Conservation (phyloP, 768 basidiomycete species). For the Polyporus arcularius region DNA sequence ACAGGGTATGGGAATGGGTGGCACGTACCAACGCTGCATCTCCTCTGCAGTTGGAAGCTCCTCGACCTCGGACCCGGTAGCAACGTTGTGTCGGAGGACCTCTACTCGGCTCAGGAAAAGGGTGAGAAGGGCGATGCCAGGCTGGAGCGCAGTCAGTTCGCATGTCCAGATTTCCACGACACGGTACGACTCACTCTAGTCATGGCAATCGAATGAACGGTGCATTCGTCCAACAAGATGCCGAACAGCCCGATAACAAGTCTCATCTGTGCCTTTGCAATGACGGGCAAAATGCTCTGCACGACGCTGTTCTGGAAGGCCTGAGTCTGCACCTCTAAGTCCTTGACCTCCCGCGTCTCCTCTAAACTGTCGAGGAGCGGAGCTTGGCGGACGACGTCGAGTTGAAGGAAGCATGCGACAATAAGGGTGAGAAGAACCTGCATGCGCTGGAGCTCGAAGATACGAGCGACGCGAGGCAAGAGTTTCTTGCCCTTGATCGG, state of each 20-base stretch:
- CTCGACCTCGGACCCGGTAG: constrained; percentile 36
- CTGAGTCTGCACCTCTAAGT: constrained; percentile 88
- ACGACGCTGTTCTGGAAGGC: constrained; percentile 84
- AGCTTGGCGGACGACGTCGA: constrained; percentile 87
- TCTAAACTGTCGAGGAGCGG: constrained; percentile 67
- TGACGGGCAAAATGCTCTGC: constrained; percentile 82
- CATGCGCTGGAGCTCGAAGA: constrained; percentile 76
- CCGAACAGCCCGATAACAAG: constrained; percentile 87
- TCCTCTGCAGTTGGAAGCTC: constrained; percentile 64
- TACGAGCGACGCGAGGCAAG: constrained; percentile 84
- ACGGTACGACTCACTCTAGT: constrained; percentile 63
- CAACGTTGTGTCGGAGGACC: constrained; percentile 76
- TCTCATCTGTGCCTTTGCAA: constrained; percentile 76
- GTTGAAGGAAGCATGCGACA: constrained; percentile 90
- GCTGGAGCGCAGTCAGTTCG: constrained; percentile 45
- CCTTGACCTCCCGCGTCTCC: constrained; percentile 60
- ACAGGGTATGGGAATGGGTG: not conserved
- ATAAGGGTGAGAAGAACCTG: constrained; percentile 88
- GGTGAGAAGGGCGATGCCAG: constrained; percentile 89
- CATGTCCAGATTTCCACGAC: not conserved
- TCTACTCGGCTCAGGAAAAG: constrained; percentile 92
- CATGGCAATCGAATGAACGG: constrained; percentile 67
- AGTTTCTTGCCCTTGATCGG: constrained; percentile 93
- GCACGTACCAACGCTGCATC: constrained; percentile 69
- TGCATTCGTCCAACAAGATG: constrained; percentile 70